phyloP scores from a whole-genome alignment of 2,329 filamentous ascomycete species.

The Pyricularia sp. region DNA sequence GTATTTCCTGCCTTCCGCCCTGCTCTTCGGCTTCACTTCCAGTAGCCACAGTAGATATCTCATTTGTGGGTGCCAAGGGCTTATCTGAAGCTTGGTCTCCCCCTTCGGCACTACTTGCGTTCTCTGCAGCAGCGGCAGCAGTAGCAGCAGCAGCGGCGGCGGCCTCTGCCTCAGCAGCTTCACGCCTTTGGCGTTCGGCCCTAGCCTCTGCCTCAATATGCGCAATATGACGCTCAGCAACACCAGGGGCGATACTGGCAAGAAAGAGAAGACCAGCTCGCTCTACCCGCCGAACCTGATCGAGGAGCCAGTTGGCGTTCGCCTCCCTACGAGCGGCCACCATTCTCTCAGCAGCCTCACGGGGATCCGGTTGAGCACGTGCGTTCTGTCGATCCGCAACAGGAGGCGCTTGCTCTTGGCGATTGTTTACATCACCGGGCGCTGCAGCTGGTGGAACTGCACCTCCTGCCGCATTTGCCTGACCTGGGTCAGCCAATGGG shows the following conservation, averaged over 20 bases:
- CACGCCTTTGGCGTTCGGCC: slow-evolving; percentile 31
- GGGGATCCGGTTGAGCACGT: slow-evolving; percentile 30
- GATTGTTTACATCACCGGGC: slow-evolving; percentile 13
- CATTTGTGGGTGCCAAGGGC: background rate
- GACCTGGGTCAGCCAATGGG: slow-evolving; percentile 31
- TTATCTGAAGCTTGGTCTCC: background rate
- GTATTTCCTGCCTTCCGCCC: background rate
- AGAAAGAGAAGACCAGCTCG: slow-evolving; percentile 53
- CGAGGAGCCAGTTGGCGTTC: slow-evolving; percentile 39
- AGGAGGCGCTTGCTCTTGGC: slow-evolving; percentile 14
- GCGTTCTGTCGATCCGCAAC: background rate
- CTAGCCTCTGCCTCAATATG: slow-evolving; percentile 43
- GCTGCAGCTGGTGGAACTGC: background rate
- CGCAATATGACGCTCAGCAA: slow-evolving; percentile 56
- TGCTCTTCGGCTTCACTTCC: background rate
- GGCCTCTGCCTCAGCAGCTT: slow-evolving; percentile 28
- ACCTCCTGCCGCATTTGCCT: background rate
- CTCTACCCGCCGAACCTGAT: slow-evolving; percentile 45
- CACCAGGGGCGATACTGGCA: slow-evolving; percentile 55
- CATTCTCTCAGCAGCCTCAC: slow-evolving; percentile 43
- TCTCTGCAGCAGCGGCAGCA: slow-evolving; percentile 9
- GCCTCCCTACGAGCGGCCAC: slow-evolving; percentile 33
- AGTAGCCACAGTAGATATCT: background rate
- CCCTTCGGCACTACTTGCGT: background rate
- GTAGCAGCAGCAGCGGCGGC: slow-evolving; percentile 18